Base-by-base conservation (phyloP, 345 rosid species). In the Dipteronia sinensis region DNA sequence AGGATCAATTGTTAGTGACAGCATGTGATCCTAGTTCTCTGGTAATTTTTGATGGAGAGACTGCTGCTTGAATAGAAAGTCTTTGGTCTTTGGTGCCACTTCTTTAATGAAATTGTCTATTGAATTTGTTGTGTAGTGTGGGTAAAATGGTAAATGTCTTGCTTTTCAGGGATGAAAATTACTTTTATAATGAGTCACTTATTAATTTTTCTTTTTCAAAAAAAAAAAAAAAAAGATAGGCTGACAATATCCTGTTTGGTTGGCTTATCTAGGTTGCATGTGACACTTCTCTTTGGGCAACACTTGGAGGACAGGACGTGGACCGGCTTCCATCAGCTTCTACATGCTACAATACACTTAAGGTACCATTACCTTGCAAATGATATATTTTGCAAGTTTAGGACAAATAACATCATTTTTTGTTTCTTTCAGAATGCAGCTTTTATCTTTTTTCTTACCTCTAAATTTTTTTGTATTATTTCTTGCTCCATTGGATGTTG, bases 241-340 rank as follows among this genome's bases (percentile, higher is more conserved):
- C 15, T 59, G 27, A 71, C 9, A 44, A 63, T 9, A 23, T 73
- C 68, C 19, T 22, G 55, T 61, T 73, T 23, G 58, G 25, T 23
- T 25, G 4, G 44, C 29, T 80, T 80, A 20, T 80, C 49, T 68
- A 96, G 99, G 97, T 93, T 75, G 82, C 93, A 56, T 87, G 99
- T 78, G 98, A 96, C 82, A 88, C 92, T 63, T 89, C 97, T 76
- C 87, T 96, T 65, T 93, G 97, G 99, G 97, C 99, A 34, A 77
- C 94, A 61, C 79, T 93, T 78, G 97, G 99, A 74, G 99, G 99
- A 74, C 97, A 93, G 75, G 99, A 96, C 80, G 94, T 92, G 67
- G 99, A 94, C 72, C 88, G 99, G 80, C 99, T 96, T 84, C 98
- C 99, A 73, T 96, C 98, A 38, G 95, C 99, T 82, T 96, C 99